A percentile compares a stretch with the other conserved stretches of the same genome.
phyloP scores from a whole-genome alignment of 176 grass and related monocot species.

The Aegilops umbellulata region DNA sequence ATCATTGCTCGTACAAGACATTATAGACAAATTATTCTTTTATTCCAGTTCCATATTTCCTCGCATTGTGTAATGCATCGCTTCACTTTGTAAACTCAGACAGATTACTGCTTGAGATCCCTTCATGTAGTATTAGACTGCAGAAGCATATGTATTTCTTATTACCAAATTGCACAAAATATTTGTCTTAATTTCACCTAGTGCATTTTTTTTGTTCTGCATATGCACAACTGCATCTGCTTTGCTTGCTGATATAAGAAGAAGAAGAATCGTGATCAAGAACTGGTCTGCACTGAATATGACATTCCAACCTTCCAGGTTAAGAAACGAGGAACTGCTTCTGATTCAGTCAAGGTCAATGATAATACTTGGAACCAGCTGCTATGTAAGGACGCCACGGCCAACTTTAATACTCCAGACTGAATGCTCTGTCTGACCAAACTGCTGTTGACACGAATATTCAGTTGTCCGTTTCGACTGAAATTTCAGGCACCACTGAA shows the following conservation, averaged over 20 bases:
- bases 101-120: not conserved
- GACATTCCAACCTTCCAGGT: not conserved
- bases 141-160: too few species aligned
- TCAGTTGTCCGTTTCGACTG: not conserved
- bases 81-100: not conserved
- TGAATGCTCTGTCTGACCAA: not conserved
- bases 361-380: not conserved
- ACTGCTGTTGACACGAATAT: not conserved
- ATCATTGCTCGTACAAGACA: too few species aligned
- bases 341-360: slow-evolving; percentile 6
- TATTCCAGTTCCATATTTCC: too few species aligned
- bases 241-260: not conserved
- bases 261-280: not conserved
- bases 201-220: too few species aligned
- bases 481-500: not conserved
- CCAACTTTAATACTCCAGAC: not conserved
- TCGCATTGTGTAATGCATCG: too few species aligned
- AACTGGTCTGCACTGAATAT: slow-evolving; percentile 11
- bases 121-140: not conserved
- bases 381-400: not conserved
- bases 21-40: too few species aligned
- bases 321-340: not conserved
- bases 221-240: not conserved
- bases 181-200: too few species aligned
- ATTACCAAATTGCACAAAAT: too few species aligned